These are phyloP conservation scores for Phytopythium boreale DNA, from an alignment of 352 stramenopile species.

Conservation along the genomic window DNA sequence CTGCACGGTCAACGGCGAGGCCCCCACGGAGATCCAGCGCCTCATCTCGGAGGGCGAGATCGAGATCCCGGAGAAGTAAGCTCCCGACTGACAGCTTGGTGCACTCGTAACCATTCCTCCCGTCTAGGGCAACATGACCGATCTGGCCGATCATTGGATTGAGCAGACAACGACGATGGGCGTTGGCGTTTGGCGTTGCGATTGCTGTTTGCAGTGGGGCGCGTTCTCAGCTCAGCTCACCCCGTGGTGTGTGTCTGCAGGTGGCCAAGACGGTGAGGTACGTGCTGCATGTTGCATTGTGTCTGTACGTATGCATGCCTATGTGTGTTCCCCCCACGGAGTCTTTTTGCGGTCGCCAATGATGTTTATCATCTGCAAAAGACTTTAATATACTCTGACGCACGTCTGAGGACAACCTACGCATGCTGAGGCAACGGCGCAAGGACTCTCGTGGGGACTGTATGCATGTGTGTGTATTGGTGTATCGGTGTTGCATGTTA, in stretches of 20 bases:
- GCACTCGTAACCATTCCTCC: not conserved
- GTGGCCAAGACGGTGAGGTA: not conserved
- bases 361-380: slow-evolving; percentile 50
- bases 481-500: slow-evolving; percentile 3
- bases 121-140: slow-evolving; percentile 24
- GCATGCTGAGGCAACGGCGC: slow-evolving; percentile 39
- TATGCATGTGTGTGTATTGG: not conserved
- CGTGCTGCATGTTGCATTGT: slow-evolving; percentile 12
- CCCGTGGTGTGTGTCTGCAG: not conserved
- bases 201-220: not conserved
- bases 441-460: not conserved
- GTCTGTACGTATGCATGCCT: slow-evolving; percentile 8
- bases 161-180: slow-evolving; percentile 18
- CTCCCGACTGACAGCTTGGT: not conserved
- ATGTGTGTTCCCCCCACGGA: not conserved
- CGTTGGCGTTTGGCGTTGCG: slow-evolving; percentile 6
- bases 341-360: slow-evolving; percentile 27
- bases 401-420: slow-evolving; percentile 54
- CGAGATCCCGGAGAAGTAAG: slow-evolving; percentile 97
- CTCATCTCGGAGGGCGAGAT: slow-evolving; percentile 97
- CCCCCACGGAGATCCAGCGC: slow-evolving; percentile 95
- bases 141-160: slow-evolving; percentile 27
- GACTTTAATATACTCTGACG: slow-evolving; percentile 87
- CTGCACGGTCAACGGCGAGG: slow-evolving; percentile 99
- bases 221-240: slow-evolving; percentile 9